Evolutionary conservation across 768 basidiomycete species (phyloP), one percentile per base, ranked within the genome.

Genomic region (Serendipita indica): DNA sequence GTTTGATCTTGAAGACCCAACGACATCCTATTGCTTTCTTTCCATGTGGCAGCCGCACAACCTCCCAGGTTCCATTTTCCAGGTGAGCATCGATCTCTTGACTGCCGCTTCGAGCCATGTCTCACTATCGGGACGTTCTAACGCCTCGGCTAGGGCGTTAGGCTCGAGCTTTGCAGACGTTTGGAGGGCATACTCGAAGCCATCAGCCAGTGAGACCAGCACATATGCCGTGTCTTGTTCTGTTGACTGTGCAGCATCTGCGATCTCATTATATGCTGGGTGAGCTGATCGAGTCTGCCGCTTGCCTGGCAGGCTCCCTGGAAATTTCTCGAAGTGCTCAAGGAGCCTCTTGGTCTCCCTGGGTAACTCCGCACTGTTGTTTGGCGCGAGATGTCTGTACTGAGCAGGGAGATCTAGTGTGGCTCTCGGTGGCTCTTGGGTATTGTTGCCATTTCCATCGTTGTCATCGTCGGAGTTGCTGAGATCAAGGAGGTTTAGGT

Each of bases 1-100:
- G 57, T 62, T 72, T 72, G 37, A 66, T 52, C 34, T 62, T 63
- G 62, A 66, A 72, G 35, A 71, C 71, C 67, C 69, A 72, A 14
- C 65, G 63, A 58, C 63, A 61, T 4, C 65, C 65, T 34, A 72
- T 62, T 14, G 62, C 54, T 30, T 65, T 65, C n/a, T 61, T 41
- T 12, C 63, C 66, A n/a, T 52, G 3, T 3, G 71, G 71, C 14
- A 64, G 39, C 7, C 49, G n/a, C 10, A 57, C 64, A 12, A 63
- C 56, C 20, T 62, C 58, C 62, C 63, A 66, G 22, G 63, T 68
- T 5, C 61, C 59, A 39, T 37, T 63, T 3, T 58, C 49, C 22
- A 61, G 28, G 45, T 61, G 60, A 14, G 57, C 33, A 14, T 33
- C 22, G 18, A 64, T 58, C 37, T 63, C 63, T 14, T 52, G 3